These are phyloP conservation scores for Chrysanthemum makinoi DNA, from an alignment of 129 eudicot genomes.

Conservation along the genomic window DNA sequence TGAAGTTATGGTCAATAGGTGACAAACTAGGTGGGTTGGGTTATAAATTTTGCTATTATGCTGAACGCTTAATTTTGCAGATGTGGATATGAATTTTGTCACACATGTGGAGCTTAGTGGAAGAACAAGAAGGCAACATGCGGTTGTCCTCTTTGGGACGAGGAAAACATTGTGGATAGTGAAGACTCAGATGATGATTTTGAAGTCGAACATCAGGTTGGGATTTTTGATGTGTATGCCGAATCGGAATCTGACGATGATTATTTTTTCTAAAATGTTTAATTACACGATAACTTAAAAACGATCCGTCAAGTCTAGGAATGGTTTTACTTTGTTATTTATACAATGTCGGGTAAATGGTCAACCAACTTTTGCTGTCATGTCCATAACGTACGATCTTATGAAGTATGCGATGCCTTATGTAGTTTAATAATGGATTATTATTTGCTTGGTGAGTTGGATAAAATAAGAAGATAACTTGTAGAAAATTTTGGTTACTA, in stretches of 20 bases:
- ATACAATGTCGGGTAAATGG: neutral
- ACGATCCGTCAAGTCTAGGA: neutral
- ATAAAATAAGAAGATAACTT: neutral
- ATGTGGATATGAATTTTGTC: slow-evolving; percentile 84
- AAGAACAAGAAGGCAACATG: slow-evolving; percentile 74
- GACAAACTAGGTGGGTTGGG: no score
- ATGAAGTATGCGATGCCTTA: no score
- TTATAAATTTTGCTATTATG: no score
- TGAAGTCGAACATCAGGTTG: neutral
- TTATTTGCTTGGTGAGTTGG: neutral
- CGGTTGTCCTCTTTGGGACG: slow-evolving; percentile 66
- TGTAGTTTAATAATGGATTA: no score
- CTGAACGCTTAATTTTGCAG: slow-evolving; percentile 34
- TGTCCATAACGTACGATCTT: no score
- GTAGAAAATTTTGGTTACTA: neutral
- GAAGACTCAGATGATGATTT: slow-evolving; percentile 32
- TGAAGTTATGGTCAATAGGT: no score
- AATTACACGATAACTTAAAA: neutral
- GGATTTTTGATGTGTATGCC: no score
- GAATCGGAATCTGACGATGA: neutral
- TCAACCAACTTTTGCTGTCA: no score
- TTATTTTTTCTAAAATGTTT: neutral
- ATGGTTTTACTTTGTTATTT: neutral
- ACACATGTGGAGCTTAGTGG: slow-evolving; percentile 90
- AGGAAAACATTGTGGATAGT: slow-evolving; percentile 44